These are phyloP conservation scores for Tetraselmis striata DNA, from an alignment of 139 green algal genomes.

Conservation along the genomic window DNA sequence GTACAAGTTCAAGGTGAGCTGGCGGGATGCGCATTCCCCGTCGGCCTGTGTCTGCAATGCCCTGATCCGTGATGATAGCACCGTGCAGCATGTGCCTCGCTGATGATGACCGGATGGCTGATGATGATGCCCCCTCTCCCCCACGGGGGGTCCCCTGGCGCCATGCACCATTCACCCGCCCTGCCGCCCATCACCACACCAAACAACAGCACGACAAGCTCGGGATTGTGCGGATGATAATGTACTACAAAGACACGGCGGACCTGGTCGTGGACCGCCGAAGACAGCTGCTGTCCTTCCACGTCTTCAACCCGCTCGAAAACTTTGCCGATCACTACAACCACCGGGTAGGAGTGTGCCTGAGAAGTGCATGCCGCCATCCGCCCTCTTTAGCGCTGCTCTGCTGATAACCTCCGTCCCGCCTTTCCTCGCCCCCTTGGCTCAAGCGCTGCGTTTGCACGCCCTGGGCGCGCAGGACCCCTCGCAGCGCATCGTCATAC, in stretches of 20 bases:
- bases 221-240: neutral
- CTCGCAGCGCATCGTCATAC: neutral
- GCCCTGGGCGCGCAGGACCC: neutral
- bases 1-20: neutral
- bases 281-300: neutral
- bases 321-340: neutral
- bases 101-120: too few species aligned
- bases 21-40: too few species aligned
- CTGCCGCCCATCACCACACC: too few species aligned
- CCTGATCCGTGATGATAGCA: too few species aligned
- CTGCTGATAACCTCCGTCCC: too few species aligned
- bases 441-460: neutral
- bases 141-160: too few species aligned
- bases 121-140: too few species aligned
- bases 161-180: too few species aligned
- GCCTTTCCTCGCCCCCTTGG: too few species aligned
- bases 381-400: neutral
- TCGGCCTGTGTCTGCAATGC: too few species aligned
- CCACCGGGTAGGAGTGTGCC: neutral
- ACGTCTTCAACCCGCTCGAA: neutral
- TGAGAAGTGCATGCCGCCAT: too few species aligned
- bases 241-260: neutral
- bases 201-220: neutral
- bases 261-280: neutral
- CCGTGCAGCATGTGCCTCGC: too few species aligned